Percentiles rank a stretch among this genome's conserved stretches.
Conservation (phyloP, 2,329 filamentous ascomycete genomes). For the Grosmannia clavigera region DNA sequence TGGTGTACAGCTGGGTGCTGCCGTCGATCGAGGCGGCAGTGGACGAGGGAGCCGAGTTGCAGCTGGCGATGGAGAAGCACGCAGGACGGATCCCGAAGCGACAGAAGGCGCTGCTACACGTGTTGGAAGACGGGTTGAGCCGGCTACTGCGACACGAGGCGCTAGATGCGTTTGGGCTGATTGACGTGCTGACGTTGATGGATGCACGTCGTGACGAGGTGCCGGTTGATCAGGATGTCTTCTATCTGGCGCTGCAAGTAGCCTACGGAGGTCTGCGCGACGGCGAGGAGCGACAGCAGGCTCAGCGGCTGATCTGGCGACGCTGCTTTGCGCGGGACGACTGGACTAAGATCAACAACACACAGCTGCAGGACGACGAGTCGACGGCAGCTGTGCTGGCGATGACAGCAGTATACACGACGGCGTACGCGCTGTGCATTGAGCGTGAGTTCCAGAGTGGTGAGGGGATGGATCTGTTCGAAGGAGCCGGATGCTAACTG, state of each 20-base stretch:
- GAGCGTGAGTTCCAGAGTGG: slow-evolving; percentile 39
- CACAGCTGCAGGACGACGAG: slow-evolving; percentile 58
- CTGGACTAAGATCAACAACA: slow-evolving; percentile 71
- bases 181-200: slow-evolving; percentile 69
- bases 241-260: slow-evolving; percentile 59
- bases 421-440: slow-evolving; percentile 51
- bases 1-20: slow-evolving; percentile 58
- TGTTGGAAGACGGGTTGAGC: slow-evolving; percentile 60
- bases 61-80: slow-evolving; percentile 62
- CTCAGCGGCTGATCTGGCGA: slow-evolving; percentile 65
- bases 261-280: slow-evolving; percentile 39
- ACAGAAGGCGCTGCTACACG: slow-evolving; percentile 52
- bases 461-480: background rate
- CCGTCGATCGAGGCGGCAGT: slow-evolving; percentile 59
- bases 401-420: slow-evolving; percentile 55
- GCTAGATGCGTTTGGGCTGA: slow-evolving; percentile 62
- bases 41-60: slow-evolving; percentile 65
- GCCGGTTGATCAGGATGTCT: slow-evolving; percentile 53
- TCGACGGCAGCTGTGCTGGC: slow-evolving; percentile 51
- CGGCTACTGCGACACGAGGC: slow-evolving; percentile 60
- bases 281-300: slow-evolving; percentile 45
- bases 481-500: slow-evolving; percentile 1
- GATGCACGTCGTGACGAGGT: slow-evolving; percentile 43
- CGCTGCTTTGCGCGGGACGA: slow-evolving; percentile 74
- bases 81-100: slow-evolving; percentile 41